A percentile compares a stretch with the other conserved stretches of the same genome.
Conservation (phyloP, 2,329 filamentous ascomycete genomes). For the Claviceps cyperi region DNA sequence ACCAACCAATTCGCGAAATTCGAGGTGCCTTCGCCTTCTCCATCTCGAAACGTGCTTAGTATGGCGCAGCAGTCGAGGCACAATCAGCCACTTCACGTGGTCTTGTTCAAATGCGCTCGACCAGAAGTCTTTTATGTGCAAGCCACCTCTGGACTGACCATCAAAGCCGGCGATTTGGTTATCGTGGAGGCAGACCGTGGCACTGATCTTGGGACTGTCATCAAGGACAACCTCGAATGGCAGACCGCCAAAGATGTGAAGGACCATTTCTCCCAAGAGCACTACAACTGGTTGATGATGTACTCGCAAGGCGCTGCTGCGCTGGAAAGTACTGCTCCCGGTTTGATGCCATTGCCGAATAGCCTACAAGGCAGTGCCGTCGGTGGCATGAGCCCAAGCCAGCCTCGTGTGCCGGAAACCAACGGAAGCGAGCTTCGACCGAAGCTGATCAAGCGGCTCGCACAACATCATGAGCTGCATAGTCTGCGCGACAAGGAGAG, state of each 20-base stretch:
- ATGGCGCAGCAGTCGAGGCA: slow-evolving; percentile 46
- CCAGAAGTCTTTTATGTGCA: slow-evolving; percentile 96
- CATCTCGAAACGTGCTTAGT: slow-evolving; percentile 46
- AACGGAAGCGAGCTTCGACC: slow-evolving; percentile 70
- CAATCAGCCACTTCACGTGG: slow-evolving; percentile 68
- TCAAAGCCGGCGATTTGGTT: slow-evolving; percentile 84
- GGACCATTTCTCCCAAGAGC: slow-evolving; percentile 83
- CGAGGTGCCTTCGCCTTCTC: slow-evolving; percentile 34
- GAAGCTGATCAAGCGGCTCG: slow-evolving; percentile 91
- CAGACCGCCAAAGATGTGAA: slow-evolving; percentile 78
- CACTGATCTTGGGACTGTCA: slow-evolving; percentile 86
- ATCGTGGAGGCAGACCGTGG: slow-evolving; percentile 96
- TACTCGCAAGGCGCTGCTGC: slow-evolving; percentile 69
- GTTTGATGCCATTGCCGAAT: slow-evolving; percentile 48
- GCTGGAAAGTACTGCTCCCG: slow-evolving; percentile 45
- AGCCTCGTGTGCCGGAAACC: slow-evolving; percentile 59
- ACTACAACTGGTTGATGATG: slow-evolving; percentile 98
- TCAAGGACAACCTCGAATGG: slow-evolving; percentile 75
- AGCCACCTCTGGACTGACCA: slow-evolving; percentile 80
- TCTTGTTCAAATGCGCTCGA: slow-evolving; percentile 90
- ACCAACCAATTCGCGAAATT: slow-evolving; percentile 13
- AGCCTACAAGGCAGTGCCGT: slow-evolving; percentile 55
- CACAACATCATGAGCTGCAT: slow-evolving; percentile 80
- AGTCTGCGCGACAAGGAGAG: slow-evolving; percentile 89
- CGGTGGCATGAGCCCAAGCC: slow-evolving; percentile 62